Conservation (phyloP, 2,329 filamentous ascomycete genomes). For the Aspergillus novoparasiticus region DNA sequence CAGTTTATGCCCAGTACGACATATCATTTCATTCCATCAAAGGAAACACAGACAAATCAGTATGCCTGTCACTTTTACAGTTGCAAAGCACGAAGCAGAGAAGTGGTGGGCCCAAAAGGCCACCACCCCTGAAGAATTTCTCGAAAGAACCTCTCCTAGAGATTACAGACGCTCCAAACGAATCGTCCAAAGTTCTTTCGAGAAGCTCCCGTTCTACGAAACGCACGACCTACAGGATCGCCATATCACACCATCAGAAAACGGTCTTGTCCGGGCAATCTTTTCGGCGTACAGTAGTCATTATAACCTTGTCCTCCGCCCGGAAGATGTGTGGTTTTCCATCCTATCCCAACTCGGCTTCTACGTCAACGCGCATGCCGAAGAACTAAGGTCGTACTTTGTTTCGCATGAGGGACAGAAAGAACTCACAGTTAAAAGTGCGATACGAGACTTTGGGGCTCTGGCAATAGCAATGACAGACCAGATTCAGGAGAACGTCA, state of each 20-base stretch:
- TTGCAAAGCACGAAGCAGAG: background rate
- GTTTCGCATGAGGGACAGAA: conserved; percentile 48
- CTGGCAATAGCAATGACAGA: conserved; percentile 42
- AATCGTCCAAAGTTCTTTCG: background rate
- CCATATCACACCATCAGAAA: background rate
- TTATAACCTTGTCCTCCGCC: conserved; percentile 51
- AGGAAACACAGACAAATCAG: background rate
- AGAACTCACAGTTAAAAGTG: conserved; percentile 37
- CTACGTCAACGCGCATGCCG: conserved; percentile 51
- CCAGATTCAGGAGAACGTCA: conserved; percentile 33
- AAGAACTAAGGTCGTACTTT: conserved; percentile 48
- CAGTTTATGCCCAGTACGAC: background rate
- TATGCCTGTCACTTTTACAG: background rate
- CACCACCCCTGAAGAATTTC: background rate
- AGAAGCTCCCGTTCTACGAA: background rate
- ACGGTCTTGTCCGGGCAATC: background rate
- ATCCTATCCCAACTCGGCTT: conserved; percentile 53
- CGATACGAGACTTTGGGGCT: conserved; percentile 22
- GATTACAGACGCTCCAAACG: background rate
- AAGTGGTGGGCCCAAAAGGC: background rate
- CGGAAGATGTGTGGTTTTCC: conserved; percentile 58
- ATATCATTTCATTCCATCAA: background rate
- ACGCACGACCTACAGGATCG: background rate
- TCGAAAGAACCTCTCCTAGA: background rate
- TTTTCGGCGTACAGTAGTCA: conserved; percentile 21